Percentiles rank a stretch among this genome's conserved stretches.
phyloP scores from a whole-genome alignment of 2,329 filamentous ascomycete genomes.

The Curvularia eragrostidis region DNA sequence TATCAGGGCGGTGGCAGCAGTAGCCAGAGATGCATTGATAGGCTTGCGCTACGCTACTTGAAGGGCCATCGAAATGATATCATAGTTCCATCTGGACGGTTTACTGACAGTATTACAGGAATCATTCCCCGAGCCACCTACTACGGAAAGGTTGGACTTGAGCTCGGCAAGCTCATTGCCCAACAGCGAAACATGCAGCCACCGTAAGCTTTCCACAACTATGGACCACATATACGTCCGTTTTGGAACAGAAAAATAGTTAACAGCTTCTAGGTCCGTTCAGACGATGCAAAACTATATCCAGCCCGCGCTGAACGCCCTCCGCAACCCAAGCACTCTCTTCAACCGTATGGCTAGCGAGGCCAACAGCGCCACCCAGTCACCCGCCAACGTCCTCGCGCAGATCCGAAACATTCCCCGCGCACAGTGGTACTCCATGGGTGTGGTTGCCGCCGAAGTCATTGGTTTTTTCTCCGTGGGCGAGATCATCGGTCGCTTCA shows the following conservation, averaged over 20 bases:
- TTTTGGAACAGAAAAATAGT: slow-evolving; percentile 20
- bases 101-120: slow-evolving; percentile 60
- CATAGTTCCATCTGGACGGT: background rate
- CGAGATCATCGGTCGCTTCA: slow-evolving; percentile 94
- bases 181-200: slow-evolving; percentile 88
- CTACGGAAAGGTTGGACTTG: slow-evolving; percentile 87
- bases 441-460: slow-evolving; percentile 82
- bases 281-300: slow-evolving; percentile 87
- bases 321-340: slow-evolving; percentile 71
- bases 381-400: slow-evolving; percentile 60
- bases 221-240: background rate
- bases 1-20: slow-evolving; percentile 7
- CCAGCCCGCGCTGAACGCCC: slow-evolving; percentile 72
- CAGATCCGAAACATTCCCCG: slow-evolving; percentile 72
- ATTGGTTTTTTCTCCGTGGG: slow-evolving; percentile 98
- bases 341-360: slow-evolving; percentile 56
- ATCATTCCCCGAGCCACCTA: slow-evolving; percentile 86
- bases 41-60: background rate
- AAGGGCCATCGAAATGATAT: background rate
- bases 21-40: slow-evolving; percentile 6
- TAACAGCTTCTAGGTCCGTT: slow-evolving; percentile 65
- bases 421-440: slow-evolving; percentile 73
- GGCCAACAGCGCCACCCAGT: slow-evolving; percentile 51
- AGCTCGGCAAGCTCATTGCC: slow-evolving; percentile 88
- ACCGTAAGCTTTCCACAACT: slow-evolving; percentile 71